A percentile compares a stretch with the other conserved stretches of the same genome.
Conservation (phyloP, 345 rosid genomes). For the Microcos paniculata region DNA sequence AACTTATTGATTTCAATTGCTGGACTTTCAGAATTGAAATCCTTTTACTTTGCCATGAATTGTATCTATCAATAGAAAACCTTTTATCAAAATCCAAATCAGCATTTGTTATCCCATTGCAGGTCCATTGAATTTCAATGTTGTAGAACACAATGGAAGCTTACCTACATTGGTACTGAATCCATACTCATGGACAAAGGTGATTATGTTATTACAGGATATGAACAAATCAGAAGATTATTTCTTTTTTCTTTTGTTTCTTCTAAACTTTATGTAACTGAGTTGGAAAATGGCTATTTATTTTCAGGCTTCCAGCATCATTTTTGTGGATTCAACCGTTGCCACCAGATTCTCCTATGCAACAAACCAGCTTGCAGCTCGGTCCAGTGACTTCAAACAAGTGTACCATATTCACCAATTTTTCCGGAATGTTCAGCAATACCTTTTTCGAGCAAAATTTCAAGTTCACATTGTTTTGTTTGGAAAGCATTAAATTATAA, state of each 20-base stretch:
- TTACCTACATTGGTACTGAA: constrained; percentile 57
- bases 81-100: not conserved
- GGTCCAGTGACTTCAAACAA: constrained; percentile 50
- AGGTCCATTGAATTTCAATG: constrained; percentile 66
- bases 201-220: not conserved
- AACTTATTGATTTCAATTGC: not conserved
- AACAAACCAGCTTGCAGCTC: constrained; percentile 30
- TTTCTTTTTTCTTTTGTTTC: not conserved
- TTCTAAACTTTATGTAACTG: not conserved
- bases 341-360: constrained; percentile 82
- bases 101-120: not conserved
- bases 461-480: not conserved
- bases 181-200: constrained; percentile 71
- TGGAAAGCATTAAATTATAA: not conserved
- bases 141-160: constrained; percentile 55
- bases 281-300: not conserved
- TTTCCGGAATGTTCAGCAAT: constrained; percentile 45
- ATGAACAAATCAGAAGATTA: not conserved
- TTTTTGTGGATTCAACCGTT: constrained; percentile 69
- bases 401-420: constrained; percentile 43
- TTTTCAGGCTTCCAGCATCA: constrained; percentile 44
- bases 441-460: not conserved
- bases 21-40: too few relatives aligned
- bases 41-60: not conserved
- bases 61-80: not conserved